Conservation (phyloP, 2,329 filamentous ascomycete species). For the Penicillium sp. region DNA sequence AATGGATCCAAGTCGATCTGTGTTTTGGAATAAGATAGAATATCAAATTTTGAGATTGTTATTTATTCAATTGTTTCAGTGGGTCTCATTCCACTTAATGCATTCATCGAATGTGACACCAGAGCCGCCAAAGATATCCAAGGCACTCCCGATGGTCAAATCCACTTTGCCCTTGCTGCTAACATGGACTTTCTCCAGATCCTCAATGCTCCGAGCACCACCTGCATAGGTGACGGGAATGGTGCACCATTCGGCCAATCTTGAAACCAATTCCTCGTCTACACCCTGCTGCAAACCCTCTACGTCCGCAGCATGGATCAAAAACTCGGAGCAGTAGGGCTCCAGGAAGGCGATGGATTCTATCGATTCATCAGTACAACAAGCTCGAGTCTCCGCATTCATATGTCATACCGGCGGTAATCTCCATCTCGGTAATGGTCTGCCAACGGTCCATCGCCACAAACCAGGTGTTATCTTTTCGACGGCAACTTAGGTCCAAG, state of each 20-base stretch:
- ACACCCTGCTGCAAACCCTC: conserved; percentile 91
- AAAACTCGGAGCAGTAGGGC: conserved; percentile 92
- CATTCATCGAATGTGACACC: conserved; percentile 88
- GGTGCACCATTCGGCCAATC: conserved; percentile 78
- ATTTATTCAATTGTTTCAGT: conserved; percentile 34
- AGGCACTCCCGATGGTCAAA: conserved; percentile 90
- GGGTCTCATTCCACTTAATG: conserved; percentile 73
- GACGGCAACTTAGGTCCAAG: conserved; percentile 89
- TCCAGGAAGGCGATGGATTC: conserved; percentile 79
- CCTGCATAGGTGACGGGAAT: conserved; percentile 97
- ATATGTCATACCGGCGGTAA: conserved; percentile 68
- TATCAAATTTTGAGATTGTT: neutral
- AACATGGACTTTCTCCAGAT: conserved; percentile 77
- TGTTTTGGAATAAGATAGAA: neutral
- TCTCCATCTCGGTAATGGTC: conserved; percentile 93
- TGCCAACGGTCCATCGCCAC: conserved; percentile 99
- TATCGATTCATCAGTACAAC: conserved; percentile 37
- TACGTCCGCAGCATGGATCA: conserved; percentile 96
- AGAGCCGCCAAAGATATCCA: conserved; percentile 91
- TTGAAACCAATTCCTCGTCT: conserved; percentile 77
- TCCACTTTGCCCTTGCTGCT: conserved; percentile 82
- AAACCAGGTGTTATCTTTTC: conserved; percentile 76
- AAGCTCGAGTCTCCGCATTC: neutral
- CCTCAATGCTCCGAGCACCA: conserved; percentile 78
- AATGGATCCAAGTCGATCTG: neutral